These are phyloP conservation scores for Alternaria burnsii DNA, from an alignment of 2,329 filamentous ascomycete species.

Conservation along the genomic window DNA sequence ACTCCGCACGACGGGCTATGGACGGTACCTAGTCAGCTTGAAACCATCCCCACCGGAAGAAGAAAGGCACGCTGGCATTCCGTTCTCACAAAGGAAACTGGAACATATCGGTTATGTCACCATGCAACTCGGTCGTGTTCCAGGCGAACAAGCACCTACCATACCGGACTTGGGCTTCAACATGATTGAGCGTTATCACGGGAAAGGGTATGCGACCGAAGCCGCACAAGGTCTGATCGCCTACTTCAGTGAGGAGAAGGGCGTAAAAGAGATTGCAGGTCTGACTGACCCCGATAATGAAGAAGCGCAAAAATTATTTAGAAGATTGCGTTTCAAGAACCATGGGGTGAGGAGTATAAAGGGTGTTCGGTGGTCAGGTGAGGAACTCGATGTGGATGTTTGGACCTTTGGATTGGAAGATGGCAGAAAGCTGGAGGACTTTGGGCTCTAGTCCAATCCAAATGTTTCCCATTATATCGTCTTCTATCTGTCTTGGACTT, in stretches of 20 bases:
- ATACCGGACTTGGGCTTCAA: conserved; percentile 32
- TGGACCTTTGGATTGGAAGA: conserved; percentile 20
- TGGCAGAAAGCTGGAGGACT: conserved; percentile 14
- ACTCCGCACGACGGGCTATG: conserved; percentile 35
- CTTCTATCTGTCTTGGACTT: not conserved
- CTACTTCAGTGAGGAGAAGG: conserved; percentile 14
- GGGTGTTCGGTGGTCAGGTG: conserved; percentile 15
- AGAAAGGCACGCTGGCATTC: not conserved
- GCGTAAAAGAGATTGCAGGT: conserved; percentile 13
- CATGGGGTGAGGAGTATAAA: conserved; percentile 17
- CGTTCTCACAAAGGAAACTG: conserved; percentile 6
- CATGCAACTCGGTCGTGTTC: conserved; percentile 29
- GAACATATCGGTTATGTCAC: conserved; percentile 26
- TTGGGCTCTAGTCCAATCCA: conserved; percentile 4
- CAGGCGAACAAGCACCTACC: conserved; percentile 12
- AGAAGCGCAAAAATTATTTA: conserved; percentile 21
- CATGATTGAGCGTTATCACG: conserved; percentile 19
- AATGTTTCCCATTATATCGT: too few relatives aligned
- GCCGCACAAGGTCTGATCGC: conserved; percentile 11
- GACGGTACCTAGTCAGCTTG: conserved; percentile 36
- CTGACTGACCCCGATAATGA: conserved; percentile 24
- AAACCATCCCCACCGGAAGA: conserved; percentile 6
- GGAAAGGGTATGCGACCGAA: conserved; percentile 31
- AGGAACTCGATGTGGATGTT: conserved; percentile 7
- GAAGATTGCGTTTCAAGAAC: conserved; percentile 25